Conservation (phyloP, 768 basidiomycete genomes). For the Naganishia kalamii region DNA sequence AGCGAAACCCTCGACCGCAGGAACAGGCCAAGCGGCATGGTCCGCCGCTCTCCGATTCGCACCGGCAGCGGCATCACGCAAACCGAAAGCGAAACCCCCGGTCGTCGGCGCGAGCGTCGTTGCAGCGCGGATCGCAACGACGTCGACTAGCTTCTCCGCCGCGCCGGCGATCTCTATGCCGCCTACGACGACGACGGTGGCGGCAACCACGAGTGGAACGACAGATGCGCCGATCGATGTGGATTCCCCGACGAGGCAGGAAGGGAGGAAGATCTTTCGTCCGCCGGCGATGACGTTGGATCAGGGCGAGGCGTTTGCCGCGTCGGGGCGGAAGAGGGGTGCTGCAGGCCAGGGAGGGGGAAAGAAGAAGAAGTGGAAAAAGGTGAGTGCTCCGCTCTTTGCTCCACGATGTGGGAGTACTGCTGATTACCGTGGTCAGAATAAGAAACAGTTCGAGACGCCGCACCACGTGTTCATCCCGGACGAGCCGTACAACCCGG, state of each 20-base stretch:
- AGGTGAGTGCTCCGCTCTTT: constrained; percentile 25
- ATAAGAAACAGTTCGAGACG: constrained; percentile 26
- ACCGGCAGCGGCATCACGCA: constrained; percentile 28
- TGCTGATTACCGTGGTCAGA: constrained; percentile 21
- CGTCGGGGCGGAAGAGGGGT: constrained; percentile 18
- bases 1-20: constrained; percentile 6
- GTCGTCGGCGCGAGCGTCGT: too few relatives aligned
- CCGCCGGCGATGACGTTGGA: constrained; percentile 43
- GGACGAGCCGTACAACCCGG: constrained; percentile 44
- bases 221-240: constrained; percentile 9
- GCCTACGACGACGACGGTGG: not conserved
- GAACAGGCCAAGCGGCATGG: constrained; percentile 25
- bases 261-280: constrained; percentile 38
- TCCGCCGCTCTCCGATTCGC: constrained; percentile 43
- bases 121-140: too few relatives aligned
- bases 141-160: too few relatives aligned
- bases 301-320: constrained; percentile 2
- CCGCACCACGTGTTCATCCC: constrained; percentile 37
- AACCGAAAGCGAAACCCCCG: too few relatives aligned
- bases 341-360: constrained; percentile 16
- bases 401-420: not conserved
- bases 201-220: constrained; percentile 9
- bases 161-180: too few relatives aligned
- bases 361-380: constrained; percentile 40
- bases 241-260: constrained; percentile 26